A percentile compares a stretch with the other conserved stretches of the same genome.
Evolutionary conservation across 345 rosid genomes (phyloP).

Genomic region (Dimocarpus longan): DNA sequence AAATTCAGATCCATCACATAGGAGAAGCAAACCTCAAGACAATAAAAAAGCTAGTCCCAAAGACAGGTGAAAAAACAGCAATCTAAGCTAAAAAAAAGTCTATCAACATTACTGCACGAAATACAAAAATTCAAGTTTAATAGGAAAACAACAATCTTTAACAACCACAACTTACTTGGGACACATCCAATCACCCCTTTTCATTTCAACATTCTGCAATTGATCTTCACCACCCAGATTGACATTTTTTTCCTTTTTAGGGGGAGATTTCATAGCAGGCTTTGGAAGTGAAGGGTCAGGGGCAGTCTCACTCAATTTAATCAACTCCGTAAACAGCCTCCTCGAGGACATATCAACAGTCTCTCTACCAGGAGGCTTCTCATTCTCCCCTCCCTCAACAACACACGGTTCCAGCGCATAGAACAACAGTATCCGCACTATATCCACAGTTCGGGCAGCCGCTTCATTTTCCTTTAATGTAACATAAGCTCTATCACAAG

Average conservation of each 20-base stretch:
- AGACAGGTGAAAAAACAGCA: too few relatives aligned
- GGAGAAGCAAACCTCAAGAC: too few relatives aligned
- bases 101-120: slow-evolving; percentile 4
- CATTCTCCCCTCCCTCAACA: slow-evolving; percentile 46
- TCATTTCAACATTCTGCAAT: slow-evolving; percentile 55
- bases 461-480: slow-evolving; percentile 65
- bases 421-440: slow-evolving; percentile 65
- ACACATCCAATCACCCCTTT: slow-evolving; percentile 81
- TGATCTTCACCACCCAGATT: slow-evolving; percentile 23
- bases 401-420: slow-evolving; percentile 78
- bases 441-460: slow-evolving; percentile 82
- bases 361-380: slow-evolving; percentile 55
- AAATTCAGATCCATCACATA: too few relatives aligned
- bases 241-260: slow-evolving; percentile 28
- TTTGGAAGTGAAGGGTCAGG: slow-evolving; percentile 53
- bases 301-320: slow-evolving; percentile 65
- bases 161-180: slow-evolving; percentile 63
- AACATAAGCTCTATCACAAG: slow-evolving; percentile 93
- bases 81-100: background rate
- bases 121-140: background rate
- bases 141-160: slow-evolving; percentile 5
- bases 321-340: slow-evolving; percentile 72
- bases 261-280: slow-evolving; percentile 41
- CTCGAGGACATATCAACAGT: slow-evolving; percentile 59
- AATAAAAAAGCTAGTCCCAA: too few relatives aligned